These are phyloP conservation scores for Amylocarpus encephaloides DNA, from an alignment of 2,329 filamentous ascomycete genomes.

Conservation along the genomic window DNA sequence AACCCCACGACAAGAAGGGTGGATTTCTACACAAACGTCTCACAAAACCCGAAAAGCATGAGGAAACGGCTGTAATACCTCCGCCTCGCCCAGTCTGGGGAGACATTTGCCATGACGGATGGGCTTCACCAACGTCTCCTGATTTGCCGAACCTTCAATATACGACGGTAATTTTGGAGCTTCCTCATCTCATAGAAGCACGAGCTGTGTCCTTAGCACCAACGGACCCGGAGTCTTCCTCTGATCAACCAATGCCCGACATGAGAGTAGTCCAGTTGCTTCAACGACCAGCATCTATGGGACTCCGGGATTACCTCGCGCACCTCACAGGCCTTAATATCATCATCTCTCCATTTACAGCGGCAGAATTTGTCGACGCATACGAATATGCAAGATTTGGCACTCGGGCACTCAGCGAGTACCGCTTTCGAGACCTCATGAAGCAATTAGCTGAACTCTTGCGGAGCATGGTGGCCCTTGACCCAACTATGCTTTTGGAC, in stretches of 20 bases:
- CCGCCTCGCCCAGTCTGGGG: conserved; percentile 56
- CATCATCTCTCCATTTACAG: conserved; percentile 46
- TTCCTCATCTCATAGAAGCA: conserved; percentile 86
- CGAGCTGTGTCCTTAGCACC: conserved; percentile 82
- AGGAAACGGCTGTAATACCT: conserved; percentile 19
- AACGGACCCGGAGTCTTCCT: conserved; percentile 39
- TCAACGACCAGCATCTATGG: conserved; percentile 63
- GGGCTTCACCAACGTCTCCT: conserved; percentile 71
- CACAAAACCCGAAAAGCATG: conserved; percentile 14
- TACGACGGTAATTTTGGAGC: conserved; percentile 69
- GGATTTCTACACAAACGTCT: conserved; percentile 7
- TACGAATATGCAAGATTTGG: conserved; percentile 89
- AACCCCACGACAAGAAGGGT: conserved; percentile 6
- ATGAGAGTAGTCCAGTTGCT: conserved; percentile 64
- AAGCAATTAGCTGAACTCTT: conserved; percentile 75
- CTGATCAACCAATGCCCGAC: conserved; percentile 48
- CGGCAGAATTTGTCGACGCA: conserved; percentile 57
- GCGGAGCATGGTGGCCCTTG: conserved; percentile 58
- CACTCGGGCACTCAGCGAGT: conserved; percentile 57
- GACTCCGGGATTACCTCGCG: conserved; percentile 70
- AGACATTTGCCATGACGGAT: conserved; percentile 77
- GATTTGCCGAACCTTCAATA: conserved; percentile 82
- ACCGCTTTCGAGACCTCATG: conserved; percentile 74
- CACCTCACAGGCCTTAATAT: conserved; percentile 65
- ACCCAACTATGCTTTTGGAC: conserved; percentile 18